Conservation (phyloP, 2,329 filamentous ascomycete genomes). For the Monilinia fructicola region DNA sequence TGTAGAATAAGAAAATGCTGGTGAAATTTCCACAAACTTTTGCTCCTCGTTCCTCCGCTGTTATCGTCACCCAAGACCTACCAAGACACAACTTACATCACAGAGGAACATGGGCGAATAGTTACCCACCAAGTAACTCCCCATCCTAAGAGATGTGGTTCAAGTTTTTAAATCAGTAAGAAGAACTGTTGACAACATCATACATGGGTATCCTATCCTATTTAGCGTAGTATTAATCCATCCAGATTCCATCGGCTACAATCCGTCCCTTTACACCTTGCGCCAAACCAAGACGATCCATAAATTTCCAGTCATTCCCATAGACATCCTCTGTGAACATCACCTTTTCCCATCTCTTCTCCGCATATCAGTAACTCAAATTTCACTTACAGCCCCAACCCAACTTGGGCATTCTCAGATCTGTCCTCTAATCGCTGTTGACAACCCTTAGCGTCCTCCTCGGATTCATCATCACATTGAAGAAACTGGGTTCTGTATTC, state of each 20-base stretch:
- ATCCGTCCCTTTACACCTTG: neutral
- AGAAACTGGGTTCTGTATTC: constrained; percentile 68
- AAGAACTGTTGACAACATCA: neutral
- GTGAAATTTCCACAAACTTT: neutral
- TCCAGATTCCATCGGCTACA: neutral
- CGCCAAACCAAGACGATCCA: neutral
- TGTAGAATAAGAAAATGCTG: neutral
- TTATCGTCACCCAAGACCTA: no score
- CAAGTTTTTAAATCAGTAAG: neutral
- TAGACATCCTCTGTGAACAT: neutral
- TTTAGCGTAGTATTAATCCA: neutral
- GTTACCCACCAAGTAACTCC: neutral
- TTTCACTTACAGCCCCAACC: neutral
- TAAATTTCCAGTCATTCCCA: neutral
- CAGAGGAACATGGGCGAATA: no score
- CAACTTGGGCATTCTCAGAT: neutral
- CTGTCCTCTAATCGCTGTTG: constrained; percentile 46
- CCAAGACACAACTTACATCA: no score
- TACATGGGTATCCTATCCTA: constrained; percentile 1
- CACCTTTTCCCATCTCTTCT: neutral
- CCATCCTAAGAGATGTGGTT: neutral
- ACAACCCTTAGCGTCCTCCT: constrained; percentile 68
- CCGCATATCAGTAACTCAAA: neutral
- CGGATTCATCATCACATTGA: constrained; percentile 67
- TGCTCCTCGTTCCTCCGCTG: no score